Base-by-base conservation (phyloP, 2,329 filamentous ascomycete species). In the Ceratocystis eucalypticola region DNA sequence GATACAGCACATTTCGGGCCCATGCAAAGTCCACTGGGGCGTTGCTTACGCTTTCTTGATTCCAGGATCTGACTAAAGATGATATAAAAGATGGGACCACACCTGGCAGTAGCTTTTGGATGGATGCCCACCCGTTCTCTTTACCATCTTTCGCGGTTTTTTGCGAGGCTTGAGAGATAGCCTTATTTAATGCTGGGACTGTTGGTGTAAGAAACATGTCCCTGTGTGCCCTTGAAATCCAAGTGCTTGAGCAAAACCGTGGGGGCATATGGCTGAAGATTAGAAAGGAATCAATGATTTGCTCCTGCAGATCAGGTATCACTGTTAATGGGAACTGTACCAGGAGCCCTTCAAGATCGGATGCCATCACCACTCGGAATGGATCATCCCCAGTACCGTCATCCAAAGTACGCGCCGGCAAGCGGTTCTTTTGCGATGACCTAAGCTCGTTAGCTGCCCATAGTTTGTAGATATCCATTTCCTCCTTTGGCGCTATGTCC, bases 361-460 rank as follows among this genome's bases (percentile, higher is more conserved):
- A 83, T 70, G 86, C 91, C 72, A 96, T 83, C 59, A 96, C 82
- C 2, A 94, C 84, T 45, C 91, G 83, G 70, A 88, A 96, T 0
- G 91, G 88, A 71, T 96, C 93, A 67, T 92, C 87, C 69, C 90
- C 87, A 17, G 82, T 83, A 1, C 84, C 80, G 30, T 91, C 85
- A 72, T 96, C 91, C 68, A 88, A 78, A 0, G 88, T 88, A 62
- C 88, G 83, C 17, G 88, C 88, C 5, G 91, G 89, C 66, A 85
- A 77, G 50, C 77, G 78, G 7, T 86, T 79, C 53, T 76, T 75
- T 15, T 72, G 69, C 1, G 78, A 77, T 33, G 76, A 77, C 10
- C 77, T 74, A n/a, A 74, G 72, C 72, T 95, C 91, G 12, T 80
- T 68, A 0, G 71, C 71, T 1, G 77, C 77, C 83, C 83, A 85